Percentiles rank a stretch among this genome's conserved stretches.
Evolutionary conservation across 495 filamentous ascomycete genomes (phyloP).

Genomic region (Oleoguttula mirabilis): DNA sequence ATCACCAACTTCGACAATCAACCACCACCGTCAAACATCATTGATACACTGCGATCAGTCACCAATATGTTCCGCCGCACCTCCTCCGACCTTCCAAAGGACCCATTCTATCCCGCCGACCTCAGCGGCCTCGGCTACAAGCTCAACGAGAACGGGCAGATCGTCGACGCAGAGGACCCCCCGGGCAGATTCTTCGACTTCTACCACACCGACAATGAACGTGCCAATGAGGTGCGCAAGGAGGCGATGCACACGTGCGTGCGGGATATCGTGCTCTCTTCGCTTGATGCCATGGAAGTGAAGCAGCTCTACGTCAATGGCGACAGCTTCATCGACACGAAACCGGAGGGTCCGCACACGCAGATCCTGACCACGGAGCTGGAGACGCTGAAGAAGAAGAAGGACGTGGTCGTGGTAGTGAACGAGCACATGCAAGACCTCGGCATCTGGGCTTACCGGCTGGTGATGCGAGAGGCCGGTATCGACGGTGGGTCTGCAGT

Average conservation of each 20-base stretch:
- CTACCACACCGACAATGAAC: conserved; percentile 55
- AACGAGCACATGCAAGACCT: conserved; percentile 60
- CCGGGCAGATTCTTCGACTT: conserved; percentile 58
- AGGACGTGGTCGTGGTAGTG: conserved; percentile 61
- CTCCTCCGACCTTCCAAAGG: conserved; percentile 52
- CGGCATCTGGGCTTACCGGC: conserved; percentile 60
- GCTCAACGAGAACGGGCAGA: conserved; percentile 57
- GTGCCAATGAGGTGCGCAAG: conserved; percentile 56
- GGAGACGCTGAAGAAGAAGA: conserved; percentile 42
- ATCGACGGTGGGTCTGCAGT: conserved; percentile 39
- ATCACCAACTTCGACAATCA: too few species aligned
- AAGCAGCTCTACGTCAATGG: conserved; percentile 1
- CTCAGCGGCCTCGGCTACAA: conserved; percentile 48
- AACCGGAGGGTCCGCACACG: conserved; percentile 42
- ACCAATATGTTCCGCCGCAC: conserved; percentile 50
- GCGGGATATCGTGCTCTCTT: conserved; percentile 1
- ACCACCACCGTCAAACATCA: too few species aligned
- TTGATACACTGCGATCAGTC: too few species aligned
- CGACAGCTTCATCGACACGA: conserved; percentile 24
- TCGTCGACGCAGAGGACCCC: conserved; percentile 30
- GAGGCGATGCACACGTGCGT: conserved; percentile 48
- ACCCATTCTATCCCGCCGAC: conserved; percentile 51
- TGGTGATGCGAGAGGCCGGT: conserved; percentile 43
- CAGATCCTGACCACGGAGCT: conserved; percentile 50
- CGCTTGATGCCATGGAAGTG: conserved; percentile 7